Base-by-base conservation (phyloP, 2,329 filamentous ascomycete genomes). In the Nemania diffusa region DNA sequence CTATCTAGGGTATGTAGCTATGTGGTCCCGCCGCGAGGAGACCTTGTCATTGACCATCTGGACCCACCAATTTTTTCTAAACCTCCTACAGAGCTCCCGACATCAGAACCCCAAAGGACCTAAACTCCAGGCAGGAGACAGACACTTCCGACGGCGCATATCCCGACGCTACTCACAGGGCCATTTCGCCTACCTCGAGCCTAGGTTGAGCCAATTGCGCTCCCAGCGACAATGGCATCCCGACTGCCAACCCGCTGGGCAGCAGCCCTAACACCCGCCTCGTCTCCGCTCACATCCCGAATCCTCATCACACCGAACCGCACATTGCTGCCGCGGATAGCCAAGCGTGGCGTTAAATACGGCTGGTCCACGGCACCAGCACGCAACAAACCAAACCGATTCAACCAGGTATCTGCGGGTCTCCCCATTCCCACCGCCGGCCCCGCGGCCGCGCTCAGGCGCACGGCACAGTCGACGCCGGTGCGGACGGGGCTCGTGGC, bases 401-500 rank as follows among this genome's bases (percentile, higher is more conserved):
- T 89, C 84, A 90, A 90, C 79, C 86, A 88, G 76, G 77, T 80
- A 52, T 83, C 82, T 52, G 76, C 85, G 0, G 88, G 87, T 44
- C 82, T 91, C 1, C 88, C 88, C 1, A 78, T 77, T 4, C 87
- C 84, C 53, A 86, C 85, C 9, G 83, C 85, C 7, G 87, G 88
- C 0, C 87, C 87, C 1, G 87, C 86, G 1, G 88, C 88, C 9
- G 88, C 88, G 6, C 84, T 90, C 67, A 80, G 81, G 79, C 86
- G 88, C 55, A 85, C 84, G 73, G 85, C 84, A 72, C 83, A 82
- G 71, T 88, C 87, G 17, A 87, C 88, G 15, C 88, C 88, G 0
- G 75, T 89, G 48, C 91, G 96, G 29, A 90, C 94, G 1, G 96
- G 96, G 32, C 90, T 93, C 8, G 85, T 99, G 53, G 94, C 92